These are phyloP conservation scores for Exophiala oligosperma DNA, from an alignment of 2,329 filamentous ascomycete genomes.

Conservation along the genomic window DNA sequence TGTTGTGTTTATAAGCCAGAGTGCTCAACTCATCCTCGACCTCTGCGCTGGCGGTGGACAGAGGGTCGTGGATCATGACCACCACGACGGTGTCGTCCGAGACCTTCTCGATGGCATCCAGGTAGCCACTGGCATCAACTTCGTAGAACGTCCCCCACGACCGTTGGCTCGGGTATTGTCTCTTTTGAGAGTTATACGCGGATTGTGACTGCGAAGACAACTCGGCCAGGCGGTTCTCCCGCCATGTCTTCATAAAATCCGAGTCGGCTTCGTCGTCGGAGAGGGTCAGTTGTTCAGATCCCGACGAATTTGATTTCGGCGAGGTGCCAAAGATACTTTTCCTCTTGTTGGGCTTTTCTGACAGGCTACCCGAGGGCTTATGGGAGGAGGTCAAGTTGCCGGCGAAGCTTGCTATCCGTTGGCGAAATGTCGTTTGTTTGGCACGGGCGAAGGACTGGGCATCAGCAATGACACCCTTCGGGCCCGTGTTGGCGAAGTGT, in stretches of 20 bases:
- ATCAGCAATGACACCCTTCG: conserved; percentile 54
- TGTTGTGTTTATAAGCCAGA: conserved; percentile 69
- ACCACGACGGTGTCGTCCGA: conserved; percentile 78
- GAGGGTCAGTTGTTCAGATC: conserved; percentile 32
- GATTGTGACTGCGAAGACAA: conserved; percentile 64
- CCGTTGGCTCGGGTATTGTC: conserved; percentile 68
- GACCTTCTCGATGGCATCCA: conserved; percentile 95
- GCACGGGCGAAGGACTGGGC: conserved; percentile 51
- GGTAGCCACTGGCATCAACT: conserved; percentile 86
- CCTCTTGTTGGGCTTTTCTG: conserved; percentile 30
- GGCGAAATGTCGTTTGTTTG: conserved; percentile 48
- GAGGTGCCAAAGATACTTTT: conserved; percentile 19
- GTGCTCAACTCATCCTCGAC: conserved; percentile 77
- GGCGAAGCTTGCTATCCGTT: conserved; percentile 36
- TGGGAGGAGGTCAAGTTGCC: conserved; percentile 18
- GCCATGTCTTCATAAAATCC: conserved; percentile 74
- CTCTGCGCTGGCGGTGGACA: conserved; percentile 75
- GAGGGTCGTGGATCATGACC: conserved; percentile 87
- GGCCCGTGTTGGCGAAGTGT: conserved; percentile 52
- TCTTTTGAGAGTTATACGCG: conserved; percentile 8
- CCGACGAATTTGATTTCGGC: conserved; percentile 22
- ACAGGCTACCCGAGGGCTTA: conserved; percentile 1
- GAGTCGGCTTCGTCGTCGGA: conserved; percentile 37
- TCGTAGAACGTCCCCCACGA: conserved; percentile 77
- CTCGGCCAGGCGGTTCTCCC: conserved; percentile 75